Base-by-base conservation (phyloP, 345 rosid species). In the Eucalyptus caleyi region DNA sequence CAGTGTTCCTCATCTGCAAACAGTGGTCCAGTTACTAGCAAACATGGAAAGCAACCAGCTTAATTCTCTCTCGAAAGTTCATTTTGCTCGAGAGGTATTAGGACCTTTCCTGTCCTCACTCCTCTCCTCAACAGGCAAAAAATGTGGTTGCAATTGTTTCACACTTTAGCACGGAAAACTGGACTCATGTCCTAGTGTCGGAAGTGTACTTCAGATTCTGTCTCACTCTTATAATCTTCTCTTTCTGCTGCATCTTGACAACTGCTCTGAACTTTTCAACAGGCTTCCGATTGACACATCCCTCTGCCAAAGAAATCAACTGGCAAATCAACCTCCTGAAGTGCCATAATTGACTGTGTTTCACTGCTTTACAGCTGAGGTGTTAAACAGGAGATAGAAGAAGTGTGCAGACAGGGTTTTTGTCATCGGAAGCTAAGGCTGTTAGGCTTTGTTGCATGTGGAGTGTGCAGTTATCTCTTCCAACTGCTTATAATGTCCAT, bases 21-120 rank as follows among this genome's bases (percentile, higher is more conserved):
- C 96, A 18, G 95, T 93, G 50, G 50, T 88, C 65, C 96, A 95
- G 91, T 90, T 96, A 40, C 96, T 96, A 47, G 92, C 90, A 12
- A 94, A 96, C 82, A 95, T 96, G 96, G 98, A 94, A 90, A 92
- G 90, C 90, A 91, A 92, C 92, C 97, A 95, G 87, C 95, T 95
- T 50, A 92, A 44, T 91, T 86, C 94, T 89, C 93, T 94, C 67
- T 93, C 96, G 14, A 94, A 88, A 16, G 82, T 87, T 59, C 89
- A 87, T 21, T 69, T 62, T 82, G 44, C 87, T 80, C 60, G 42
- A 49, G 87, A 80, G 91, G 91, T 90, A 44, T 60, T 50, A 37
- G n/a, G 47, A 21, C 30, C 82, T 54, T 47, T 80, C 32, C 87
- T 80, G 23, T 54, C 88, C 82, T 37, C 45, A 72, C 83, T 72